Conservation (phyloP, 306 rosid genomes). For the Begonia loranthoides region DNA sequence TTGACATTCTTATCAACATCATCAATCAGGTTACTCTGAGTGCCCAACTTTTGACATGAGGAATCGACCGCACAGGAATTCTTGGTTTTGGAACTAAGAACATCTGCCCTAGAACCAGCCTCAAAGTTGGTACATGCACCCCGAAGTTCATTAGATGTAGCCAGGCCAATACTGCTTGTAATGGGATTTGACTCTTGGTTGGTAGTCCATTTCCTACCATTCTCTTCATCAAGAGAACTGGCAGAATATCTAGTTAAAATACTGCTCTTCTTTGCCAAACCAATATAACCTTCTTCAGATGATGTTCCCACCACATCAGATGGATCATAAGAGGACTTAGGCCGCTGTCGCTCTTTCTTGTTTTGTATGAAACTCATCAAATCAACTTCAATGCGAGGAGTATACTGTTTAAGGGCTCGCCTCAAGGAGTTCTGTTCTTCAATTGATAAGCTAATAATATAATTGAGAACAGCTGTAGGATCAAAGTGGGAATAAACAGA, state of each 20-base stretch:
- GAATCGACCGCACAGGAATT: conserved; percentile 28
- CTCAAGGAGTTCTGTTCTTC: conserved; percentile 94
- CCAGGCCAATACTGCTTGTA: conserved; percentile 37
- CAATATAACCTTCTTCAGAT: conserved; percentile 77
- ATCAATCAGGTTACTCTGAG: conserved; percentile 36
- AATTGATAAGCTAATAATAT: conserved; percentile 78
- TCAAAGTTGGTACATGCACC: conserved; percentile 45
- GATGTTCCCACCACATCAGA: conserved; percentile 90
- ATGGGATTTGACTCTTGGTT: conserved; percentile 51
- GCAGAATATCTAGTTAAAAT: conserved; percentile 70
- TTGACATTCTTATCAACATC: conserved; percentile 33
- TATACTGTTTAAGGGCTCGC: conserved; percentile 87
- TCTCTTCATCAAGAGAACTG: conserved; percentile 74
- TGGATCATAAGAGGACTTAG: conserved; percentile 70
- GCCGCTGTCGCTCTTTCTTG: conserved; percentile 86
- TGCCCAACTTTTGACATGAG: conserved; percentile 34
- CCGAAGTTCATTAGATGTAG: conserved; percentile 48
- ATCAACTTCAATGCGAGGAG: conserved; percentile 99
- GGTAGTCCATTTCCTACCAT: conserved; percentile 84
- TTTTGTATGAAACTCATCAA: conserved; percentile 82
- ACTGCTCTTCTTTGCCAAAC: conserved; percentile 57
- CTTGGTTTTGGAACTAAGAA: conserved; percentile 33
- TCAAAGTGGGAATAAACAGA: conserved; percentile 96
- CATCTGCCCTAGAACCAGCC: conserved; percentile 32
- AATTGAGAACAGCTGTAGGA: conserved; percentile 77